These are phyloP conservation scores for Starmerella apis DNA, from an alignment of 805 yeast genomes.

Conservation along the genomic window DNA sequence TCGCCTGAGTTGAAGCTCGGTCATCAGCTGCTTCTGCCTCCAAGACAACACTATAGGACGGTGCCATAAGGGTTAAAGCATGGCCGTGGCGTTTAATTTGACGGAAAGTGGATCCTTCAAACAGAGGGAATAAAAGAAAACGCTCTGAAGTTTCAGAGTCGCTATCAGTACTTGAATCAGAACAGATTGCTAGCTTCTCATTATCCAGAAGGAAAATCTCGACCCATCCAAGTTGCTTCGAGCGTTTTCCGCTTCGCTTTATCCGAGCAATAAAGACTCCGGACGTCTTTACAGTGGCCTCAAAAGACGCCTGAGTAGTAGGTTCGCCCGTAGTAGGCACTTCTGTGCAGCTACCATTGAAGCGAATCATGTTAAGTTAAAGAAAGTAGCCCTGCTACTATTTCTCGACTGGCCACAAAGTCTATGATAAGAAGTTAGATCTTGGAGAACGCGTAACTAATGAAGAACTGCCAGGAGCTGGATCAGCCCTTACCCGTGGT, in stretches of 20 bases:
- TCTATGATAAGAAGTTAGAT: background rate
- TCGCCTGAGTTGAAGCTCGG: slow-evolving; percentile 4
- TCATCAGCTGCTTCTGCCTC: slow-evolving; percentile 15
- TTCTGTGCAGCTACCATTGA: slow-evolving; percentile 15
- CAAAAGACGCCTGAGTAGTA: slow-evolving; percentile 2
- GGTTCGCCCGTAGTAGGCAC: slow-evolving; percentile 14
- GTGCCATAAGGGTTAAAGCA: slow-evolving; percentile 16
- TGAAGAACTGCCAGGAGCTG: slow-evolving; percentile 5
- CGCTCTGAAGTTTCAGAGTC: background rate
- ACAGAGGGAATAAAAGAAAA: slow-evolving; percentile 17
- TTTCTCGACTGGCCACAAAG: background rate
- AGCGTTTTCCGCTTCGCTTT: slow-evolving; percentile 16
- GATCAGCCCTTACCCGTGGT: background rate
- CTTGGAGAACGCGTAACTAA: background rate
- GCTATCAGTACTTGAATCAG: slow-evolving; percentile 4
- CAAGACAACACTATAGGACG: slow-evolving; percentile 10
- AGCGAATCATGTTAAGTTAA: slow-evolving; percentile 10
- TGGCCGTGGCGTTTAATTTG: slow-evolving; percentile 22
- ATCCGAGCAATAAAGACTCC: slow-evolving; percentile 17
- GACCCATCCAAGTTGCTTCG: slow-evolving; percentile 16
- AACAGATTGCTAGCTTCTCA: slow-evolving; percentile 19
- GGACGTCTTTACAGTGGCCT: slow-evolving; percentile 1
- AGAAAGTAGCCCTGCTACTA: background rate
- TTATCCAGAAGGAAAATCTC: slow-evolving; percentile 15
- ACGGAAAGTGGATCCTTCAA: slow-evolving; percentile 18